Conservation (phyloP, 225 moss, liverwort and hornwort genomes). For the Physcomitrellopsis africana region DNA sequence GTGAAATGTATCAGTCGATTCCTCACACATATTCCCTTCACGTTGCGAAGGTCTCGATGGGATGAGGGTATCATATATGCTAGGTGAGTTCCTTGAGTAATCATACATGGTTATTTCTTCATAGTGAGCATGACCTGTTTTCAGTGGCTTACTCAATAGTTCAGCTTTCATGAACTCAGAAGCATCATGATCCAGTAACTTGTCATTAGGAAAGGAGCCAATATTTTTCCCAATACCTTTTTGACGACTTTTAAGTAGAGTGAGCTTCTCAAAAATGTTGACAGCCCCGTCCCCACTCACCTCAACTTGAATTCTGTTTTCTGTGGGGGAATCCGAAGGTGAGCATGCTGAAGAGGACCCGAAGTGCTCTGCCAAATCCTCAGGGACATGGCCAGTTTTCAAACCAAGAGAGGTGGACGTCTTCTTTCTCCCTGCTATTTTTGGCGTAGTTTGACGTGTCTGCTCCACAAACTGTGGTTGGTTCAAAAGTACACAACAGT, state of each 20-base stretch:
- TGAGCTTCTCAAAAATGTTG: slow-evolving; percentile 41
- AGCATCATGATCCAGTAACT: slow-evolving; percentile 24
- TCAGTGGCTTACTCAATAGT: slow-evolving; percentile 17
- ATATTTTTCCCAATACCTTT: slow-evolving; percentile 12
- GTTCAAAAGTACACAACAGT: neutral
- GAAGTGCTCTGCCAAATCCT: slow-evolving; percentile 49
- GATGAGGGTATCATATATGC: neutral
- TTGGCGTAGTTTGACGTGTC: slow-evolving; percentile 39
- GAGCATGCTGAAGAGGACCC: slow-evolving; percentile 56
- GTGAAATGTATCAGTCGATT: slow-evolving; percentile 31
- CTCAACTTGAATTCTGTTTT: slow-evolving; percentile 45
- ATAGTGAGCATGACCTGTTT: slow-evolving; percentile 28
- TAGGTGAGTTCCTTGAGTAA: neutral
- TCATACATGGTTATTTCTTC: slow-evolving; percentile 23
- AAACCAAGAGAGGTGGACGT: slow-evolving; percentile 28
- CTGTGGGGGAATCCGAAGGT: slow-evolving; percentile 47
- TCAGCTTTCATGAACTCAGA: neutral
- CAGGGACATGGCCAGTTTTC: slow-evolving; percentile 37
- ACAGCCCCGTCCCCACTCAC: slow-evolving; percentile 38
- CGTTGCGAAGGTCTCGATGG: slow-evolving; percentile 2
- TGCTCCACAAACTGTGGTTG: slow-evolving; percentile 20
- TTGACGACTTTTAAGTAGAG: slow-evolving; percentile 40
- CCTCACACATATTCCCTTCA: slow-evolving; percentile 19
- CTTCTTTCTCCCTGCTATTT: slow-evolving; percentile 33
- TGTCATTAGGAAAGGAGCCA: slow-evolving; percentile 32